Conservation (phyloP, 139 green algal genomes). For the Spirogloea muscicola region DNA sequence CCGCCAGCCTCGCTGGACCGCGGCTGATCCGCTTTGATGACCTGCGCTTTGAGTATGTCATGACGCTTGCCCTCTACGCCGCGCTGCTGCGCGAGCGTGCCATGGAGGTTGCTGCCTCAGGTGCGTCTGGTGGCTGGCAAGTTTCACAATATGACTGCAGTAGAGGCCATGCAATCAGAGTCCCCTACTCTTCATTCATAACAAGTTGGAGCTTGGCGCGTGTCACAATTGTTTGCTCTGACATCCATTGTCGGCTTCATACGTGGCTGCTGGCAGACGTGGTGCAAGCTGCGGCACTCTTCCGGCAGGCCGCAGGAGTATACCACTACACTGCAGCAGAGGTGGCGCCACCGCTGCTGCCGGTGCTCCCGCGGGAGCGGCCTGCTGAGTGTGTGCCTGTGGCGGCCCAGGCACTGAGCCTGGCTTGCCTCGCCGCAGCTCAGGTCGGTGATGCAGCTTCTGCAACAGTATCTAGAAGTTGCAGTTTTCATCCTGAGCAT, state of each 20-base stretch:
- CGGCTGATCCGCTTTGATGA: constrained; percentile 17
- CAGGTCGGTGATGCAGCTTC: constrained; percentile 1
- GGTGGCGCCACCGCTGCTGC: background rate
- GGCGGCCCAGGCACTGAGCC: constrained; percentile 1
- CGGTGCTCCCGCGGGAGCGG: constrained; percentile 1
- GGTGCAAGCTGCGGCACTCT: background rate
- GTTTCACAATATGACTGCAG: background rate
- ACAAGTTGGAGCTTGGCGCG: too few species aligned
- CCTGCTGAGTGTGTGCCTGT: background rate
- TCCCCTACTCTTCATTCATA: background rate
- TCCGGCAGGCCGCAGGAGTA: constrained; percentile 3
- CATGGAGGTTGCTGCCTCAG: constrained; percentile 8
- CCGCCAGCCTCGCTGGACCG: too few species aligned
- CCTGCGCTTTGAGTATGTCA: constrained; percentile 24
- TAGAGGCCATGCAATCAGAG: background rate
- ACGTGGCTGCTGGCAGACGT: background rate
- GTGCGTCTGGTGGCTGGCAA: too few species aligned
- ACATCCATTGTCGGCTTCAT: background rate
- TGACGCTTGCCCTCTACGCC: constrained; percentile 17
- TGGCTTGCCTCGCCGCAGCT: constrained; percentile 11
- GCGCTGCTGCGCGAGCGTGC: constrained; percentile 27
- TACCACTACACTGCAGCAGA: background rate
- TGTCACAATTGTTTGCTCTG: too few species aligned
- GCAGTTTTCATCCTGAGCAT: too few species aligned
- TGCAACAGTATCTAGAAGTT: too few species aligned